Percentiles rank a stretch among this genome's conserved stretches.
Conservation (phyloP, 805 yeast genomes). For the Kregervanrija pseudodelftensis region DNA sequence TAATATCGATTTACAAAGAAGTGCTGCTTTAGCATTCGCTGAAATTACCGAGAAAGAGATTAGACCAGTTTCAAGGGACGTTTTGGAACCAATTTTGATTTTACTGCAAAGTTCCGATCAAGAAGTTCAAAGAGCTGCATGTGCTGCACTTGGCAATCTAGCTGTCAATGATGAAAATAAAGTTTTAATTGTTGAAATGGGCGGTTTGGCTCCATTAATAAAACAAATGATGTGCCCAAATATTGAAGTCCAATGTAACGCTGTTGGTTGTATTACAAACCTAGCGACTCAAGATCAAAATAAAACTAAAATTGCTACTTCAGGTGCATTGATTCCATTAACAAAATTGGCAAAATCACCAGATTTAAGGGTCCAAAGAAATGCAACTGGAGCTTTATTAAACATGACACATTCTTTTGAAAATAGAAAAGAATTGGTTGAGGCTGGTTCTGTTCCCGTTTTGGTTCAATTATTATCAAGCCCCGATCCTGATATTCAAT, state of each 20-base stretch:
- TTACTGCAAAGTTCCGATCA: slow-evolving; percentile 80
- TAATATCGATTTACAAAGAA: slow-evolving; percentile 87
- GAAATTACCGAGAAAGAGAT: slow-evolving; percentile 97
- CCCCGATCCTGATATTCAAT: slow-evolving; percentile 93
- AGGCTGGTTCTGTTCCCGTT: slow-evolving; percentile 98
- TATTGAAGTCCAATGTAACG: slow-evolving; percentile 97
- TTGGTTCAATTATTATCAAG: slow-evolving; percentile 79
- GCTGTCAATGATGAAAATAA: slow-evolving; percentile 97
- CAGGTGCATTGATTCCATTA: slow-evolving; percentile 92
- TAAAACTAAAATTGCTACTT: slow-evolving; percentile 89
- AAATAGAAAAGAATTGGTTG: slow-evolving; percentile 91
- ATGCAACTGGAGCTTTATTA: slow-evolving; percentile 95
- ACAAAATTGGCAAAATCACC: slow-evolving; percentile 91
- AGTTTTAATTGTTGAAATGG: slow-evolving; percentile 92
- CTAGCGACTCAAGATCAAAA: slow-evolving; percentile 97
- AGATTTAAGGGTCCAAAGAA: slow-evolving; percentile 94
- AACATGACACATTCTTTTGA: slow-evolving; percentile 98
- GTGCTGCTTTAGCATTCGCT: slow-evolving; percentile 97
- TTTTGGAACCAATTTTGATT: slow-evolving; percentile 86
- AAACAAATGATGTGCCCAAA: slow-evolving; percentile 97
- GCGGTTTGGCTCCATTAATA: slow-evolving; percentile 92
- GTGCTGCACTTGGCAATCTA: slow-evolving; percentile 96
- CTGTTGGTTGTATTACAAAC: slow-evolving; percentile 97
- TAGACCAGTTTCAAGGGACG: slow-evolving; percentile 82
- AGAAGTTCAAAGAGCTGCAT: slow-evolving; percentile 97